phyloP scores from a whole-genome alignment of 768 basidiomycete genomes.

The Punctularia strigosozonata region DNA sequence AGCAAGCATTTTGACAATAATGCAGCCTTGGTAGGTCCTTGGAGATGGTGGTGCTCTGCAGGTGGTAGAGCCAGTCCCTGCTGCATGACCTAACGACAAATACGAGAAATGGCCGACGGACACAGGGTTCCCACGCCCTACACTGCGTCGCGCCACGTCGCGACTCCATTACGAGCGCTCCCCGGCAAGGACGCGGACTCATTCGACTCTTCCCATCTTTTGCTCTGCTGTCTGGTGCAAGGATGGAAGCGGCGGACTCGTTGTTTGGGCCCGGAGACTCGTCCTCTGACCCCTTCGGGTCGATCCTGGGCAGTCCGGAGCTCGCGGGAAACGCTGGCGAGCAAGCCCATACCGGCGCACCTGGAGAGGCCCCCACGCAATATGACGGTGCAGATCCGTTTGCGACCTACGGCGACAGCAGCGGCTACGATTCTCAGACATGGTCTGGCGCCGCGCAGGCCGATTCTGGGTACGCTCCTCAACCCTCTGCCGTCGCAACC shows the following conservation, averaged over 20 bases:
- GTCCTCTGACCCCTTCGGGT: conserved; percentile 27
- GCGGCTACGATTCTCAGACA: conserved; percentile 9
- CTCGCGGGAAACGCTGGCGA: not conserved
- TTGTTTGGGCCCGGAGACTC: conserved; percentile 65
- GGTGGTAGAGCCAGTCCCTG: too few species aligned
- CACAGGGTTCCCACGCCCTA: too few species aligned
- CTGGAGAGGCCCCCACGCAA: conserved; percentile 16
- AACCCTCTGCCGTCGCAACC: too few species aligned
- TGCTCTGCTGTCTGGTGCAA: conserved; percentile 34
- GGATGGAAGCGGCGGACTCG: conserved; percentile 67
- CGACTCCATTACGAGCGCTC: too few species aligned
- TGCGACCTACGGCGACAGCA: conserved; percentile 3
- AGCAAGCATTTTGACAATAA: too few species aligned
- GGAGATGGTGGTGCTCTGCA: too few species aligned
- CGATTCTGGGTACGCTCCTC: not conserved
- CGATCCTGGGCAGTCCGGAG: conserved; percentile 6
- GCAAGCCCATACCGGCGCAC: not conserved
- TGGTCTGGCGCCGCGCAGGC: conserved; percentile 2
- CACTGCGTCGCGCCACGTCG: too few species aligned
- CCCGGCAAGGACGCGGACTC: too few species aligned
- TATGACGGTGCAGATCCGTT: conserved; percentile 8
- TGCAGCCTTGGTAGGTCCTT: too few species aligned
- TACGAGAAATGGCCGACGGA: too few species aligned
- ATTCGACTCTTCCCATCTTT: conserved; percentile 8
- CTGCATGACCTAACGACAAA: too few species aligned